Base-by-base conservation (phyloP, 352 stramenopile genomes). In the Pythium insidiosum region DNA sequence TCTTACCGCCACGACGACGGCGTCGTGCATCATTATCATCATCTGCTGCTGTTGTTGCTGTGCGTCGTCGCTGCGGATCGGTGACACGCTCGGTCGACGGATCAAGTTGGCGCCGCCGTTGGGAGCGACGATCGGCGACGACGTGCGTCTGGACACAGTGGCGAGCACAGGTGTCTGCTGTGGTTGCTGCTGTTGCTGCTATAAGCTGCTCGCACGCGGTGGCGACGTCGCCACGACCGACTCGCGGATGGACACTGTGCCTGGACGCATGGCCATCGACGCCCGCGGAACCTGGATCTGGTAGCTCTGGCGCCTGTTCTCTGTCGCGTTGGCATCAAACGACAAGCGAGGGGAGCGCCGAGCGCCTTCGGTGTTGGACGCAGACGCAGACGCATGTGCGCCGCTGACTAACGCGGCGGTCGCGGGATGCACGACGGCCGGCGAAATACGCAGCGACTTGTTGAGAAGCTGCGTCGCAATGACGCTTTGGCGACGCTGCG, bases 1-100 rank as follows among this genome's bases (percentile, higher is more conserved):
- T 77, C 73, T 6, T 90, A 88, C 34, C 70, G 75, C 25, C 80
- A 92, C 38, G 80, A 88, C 38, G 85, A 96, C 43, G 63, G 77
- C 12, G n/a, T n/a, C n/a, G n/a, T n/a, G n/a, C n/a, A n/a, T n/a
- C n/a, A n/a, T n/a, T n/a, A n/a, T n/a, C n/a, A n/a, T n/a, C n/a
- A n/a, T n/a, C n/a, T n/a, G n/a, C n/a, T n/a, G n/a, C n/a, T n/a
- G n/a, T n/a, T n/a, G n/a, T n/a, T n/a, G n/a, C n/a, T n/a, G n/a
- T n/a, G n/a, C n/a, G n/a, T n/a, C n/a, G n/a, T n/a, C 33, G n/a
- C 43, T 24, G 10, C 15, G 68, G 35, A 82, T 82, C 22, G 64
- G 65, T 4, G 73, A 73, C 5, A 84, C 70, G 26, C 70, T 86
- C 1, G 73, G 73, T 1, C 73, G 62, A 13, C 58, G 58, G 23